phyloP scores from a whole-genome alignment of 345 rosid genomes.

The Isatis tinctoria region DNA sequence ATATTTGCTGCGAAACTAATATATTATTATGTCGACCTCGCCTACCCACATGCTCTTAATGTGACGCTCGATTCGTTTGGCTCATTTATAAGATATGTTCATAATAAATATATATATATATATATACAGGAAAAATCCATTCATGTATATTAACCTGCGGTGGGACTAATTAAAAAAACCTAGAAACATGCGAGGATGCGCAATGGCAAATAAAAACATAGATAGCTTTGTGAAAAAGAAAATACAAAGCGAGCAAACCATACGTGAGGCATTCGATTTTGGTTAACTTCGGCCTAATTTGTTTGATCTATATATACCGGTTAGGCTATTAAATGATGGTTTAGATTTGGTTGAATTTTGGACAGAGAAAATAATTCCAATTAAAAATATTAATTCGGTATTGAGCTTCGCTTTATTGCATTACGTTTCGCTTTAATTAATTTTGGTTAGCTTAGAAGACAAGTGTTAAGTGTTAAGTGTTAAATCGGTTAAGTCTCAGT shows the following conservation, averaged over 20 bases:
- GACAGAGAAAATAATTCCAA: neutral
- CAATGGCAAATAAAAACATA: slow-evolving; percentile 6
- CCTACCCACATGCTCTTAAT: slow-evolving; percentile 28
- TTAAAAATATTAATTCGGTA: neutral
- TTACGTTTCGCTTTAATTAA: neutral
- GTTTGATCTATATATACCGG: neutral
- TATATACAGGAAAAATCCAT: neutral
- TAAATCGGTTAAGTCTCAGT: neutral
- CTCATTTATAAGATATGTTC: slow-evolving; percentile 24
- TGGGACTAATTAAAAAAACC: neutral
- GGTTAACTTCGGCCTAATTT: neutral
- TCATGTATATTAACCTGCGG: neutral
- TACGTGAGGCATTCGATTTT: neutral
- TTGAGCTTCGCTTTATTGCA: neutral
- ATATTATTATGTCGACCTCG: slow-evolving; percentile 23
- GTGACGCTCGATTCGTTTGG: slow-evolving; percentile 15
- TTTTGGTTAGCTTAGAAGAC: neutral
- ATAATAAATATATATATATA: neutral
- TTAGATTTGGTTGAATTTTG: neutral
- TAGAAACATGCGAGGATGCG: slow-evolving; percentile 11
- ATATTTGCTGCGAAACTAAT: slow-evolving; percentile 2
- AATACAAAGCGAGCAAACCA: neutral
- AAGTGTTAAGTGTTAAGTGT: neutral
- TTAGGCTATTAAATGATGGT: neutral
- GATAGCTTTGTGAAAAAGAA: neutral